phyloP scores from a whole-genome alignment of 2,329 filamentous ascomycete genomes.

The Epichloe scottii region DNA sequence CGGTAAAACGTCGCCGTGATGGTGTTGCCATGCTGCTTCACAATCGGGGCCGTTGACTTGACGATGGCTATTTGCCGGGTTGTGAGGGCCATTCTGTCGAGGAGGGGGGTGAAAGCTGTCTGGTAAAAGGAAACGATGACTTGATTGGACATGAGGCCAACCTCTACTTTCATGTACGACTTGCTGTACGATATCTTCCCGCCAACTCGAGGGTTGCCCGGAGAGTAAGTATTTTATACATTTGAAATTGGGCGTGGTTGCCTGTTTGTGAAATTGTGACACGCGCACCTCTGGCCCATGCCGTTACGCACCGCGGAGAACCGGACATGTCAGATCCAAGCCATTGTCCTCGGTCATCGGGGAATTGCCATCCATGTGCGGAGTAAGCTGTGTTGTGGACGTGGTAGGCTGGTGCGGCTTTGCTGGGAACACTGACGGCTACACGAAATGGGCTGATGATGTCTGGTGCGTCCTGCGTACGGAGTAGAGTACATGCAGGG shows the following conservation, averaged over 20 bases:
- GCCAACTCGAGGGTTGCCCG: not conserved
- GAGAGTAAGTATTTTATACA: not conserved
- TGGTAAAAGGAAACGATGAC: not conserved
- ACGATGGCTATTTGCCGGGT: constrained; percentile 55
- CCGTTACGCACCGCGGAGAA: constrained; percentile 1
- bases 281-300: not conserved
- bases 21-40: constrained; percentile 52
- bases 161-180: not conserved
- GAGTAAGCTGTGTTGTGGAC: too few relatives aligned
- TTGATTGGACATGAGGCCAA: not conserved
- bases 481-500: too few relatives aligned
- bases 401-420: not conserved
- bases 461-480: too few relatives aligned
- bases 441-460: too few relatives aligned
- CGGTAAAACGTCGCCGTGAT: constrained; percentile 66
- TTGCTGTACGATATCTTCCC: too few relatives aligned
- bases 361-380: not conserved
- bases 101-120: not conserved
- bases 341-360: not conserved
- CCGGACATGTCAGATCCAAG: not conserved
- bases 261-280: too few relatives aligned
- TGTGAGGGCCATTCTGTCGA: constrained; percentile 36
- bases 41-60: constrained; percentile 64
- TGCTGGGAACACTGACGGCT: not conserved
- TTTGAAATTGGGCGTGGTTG: too few relatives aligned